Percentiles rank a stretch among this genome's conserved stretches.
phyloP scores from a whole-genome alignment of 305 asterid genomes.

The Fraxinus platypoda region DNA sequence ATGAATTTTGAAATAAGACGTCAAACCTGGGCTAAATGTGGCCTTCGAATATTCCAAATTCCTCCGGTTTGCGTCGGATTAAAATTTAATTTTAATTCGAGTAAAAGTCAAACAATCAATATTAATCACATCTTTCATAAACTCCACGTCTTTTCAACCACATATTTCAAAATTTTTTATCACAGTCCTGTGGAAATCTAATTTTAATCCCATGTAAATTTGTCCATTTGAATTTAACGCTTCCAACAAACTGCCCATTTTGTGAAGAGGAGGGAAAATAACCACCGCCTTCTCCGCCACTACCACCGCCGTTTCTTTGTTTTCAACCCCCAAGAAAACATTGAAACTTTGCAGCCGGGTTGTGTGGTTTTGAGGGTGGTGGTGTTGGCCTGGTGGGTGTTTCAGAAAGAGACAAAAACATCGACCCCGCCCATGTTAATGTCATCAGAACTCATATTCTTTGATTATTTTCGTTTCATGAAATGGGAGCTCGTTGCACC shows the following conservation, averaged over 20 bases:
- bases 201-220: background rate
- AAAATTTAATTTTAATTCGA: too few relatives aligned
- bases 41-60: background rate
- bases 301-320: background rate
- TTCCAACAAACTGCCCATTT: background rate
- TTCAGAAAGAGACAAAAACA: background rate
- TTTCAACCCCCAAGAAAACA: background rate
- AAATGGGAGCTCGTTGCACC: slow-evolving; percentile 54
- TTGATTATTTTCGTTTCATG: background rate
- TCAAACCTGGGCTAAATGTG: background rate
- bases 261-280: background rate
- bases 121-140: too few relatives aligned
- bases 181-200: too few relatives aligned
- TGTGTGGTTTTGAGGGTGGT: background rate
- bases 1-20: too few relatives aligned
- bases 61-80: too few relatives aligned
- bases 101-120: too few relatives aligned
- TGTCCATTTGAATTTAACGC: background rate
- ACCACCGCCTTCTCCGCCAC: background rate
- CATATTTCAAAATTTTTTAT: too few relatives aligned
- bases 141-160: too few relatives aligned
- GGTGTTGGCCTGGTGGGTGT: background rate
- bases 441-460: background rate
- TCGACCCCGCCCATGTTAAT: background rate
- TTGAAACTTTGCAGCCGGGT: background rate